These are phyloP conservation scores for Phytophthora capsici DNA, from an alignment of 352 stramenopile species.

Conservation along the genomic window DNA sequence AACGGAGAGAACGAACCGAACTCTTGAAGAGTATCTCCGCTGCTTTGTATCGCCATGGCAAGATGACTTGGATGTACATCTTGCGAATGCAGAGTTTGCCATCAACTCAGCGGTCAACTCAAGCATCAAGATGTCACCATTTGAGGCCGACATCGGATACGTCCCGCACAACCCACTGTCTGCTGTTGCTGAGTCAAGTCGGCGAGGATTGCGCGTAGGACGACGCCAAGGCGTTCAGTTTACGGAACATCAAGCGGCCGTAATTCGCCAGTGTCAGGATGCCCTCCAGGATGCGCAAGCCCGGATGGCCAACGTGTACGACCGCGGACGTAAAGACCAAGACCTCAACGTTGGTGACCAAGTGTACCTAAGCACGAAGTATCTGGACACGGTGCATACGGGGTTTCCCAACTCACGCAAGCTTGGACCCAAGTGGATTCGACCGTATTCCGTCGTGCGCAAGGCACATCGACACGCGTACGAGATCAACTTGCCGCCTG, in stretches of 20 bases:
- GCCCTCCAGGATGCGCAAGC: slow-evolving; percentile 9
- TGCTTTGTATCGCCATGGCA: neutral
- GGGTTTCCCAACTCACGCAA: slow-evolving; percentile 4
- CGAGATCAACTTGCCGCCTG: slow-evolving; percentile 2
- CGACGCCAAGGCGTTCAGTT: too few relatives aligned
- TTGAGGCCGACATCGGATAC: neutral
- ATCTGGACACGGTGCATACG: neutral
- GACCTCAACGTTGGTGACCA: slow-evolving; percentile 2
- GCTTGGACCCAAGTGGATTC: neutral
- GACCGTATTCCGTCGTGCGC: neutral
- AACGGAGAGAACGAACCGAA: neutral
- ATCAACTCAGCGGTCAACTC: neutral
- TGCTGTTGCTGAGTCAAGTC: neutral
- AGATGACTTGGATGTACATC: neutral
- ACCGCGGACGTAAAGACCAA: slow-evolving; percentile 1
- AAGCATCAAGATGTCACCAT: neutral
- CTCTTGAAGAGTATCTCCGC: slow-evolving; percentile 1
- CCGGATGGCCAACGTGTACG: slow-evolving; percentile 9
- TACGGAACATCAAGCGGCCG: slow-evolving; percentile 5
- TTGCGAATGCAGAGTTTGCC: neutral
- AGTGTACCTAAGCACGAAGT: neutral
- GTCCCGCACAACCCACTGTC: neutral
- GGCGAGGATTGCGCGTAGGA: neutral
- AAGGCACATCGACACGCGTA: neutral
- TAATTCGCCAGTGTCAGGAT: slow-evolving; percentile 8